These are phyloP conservation scores for Tanozyma kutaoensis DNA, from an alignment of 805 yeast genomes.

Conservation along the genomic window DNA sequence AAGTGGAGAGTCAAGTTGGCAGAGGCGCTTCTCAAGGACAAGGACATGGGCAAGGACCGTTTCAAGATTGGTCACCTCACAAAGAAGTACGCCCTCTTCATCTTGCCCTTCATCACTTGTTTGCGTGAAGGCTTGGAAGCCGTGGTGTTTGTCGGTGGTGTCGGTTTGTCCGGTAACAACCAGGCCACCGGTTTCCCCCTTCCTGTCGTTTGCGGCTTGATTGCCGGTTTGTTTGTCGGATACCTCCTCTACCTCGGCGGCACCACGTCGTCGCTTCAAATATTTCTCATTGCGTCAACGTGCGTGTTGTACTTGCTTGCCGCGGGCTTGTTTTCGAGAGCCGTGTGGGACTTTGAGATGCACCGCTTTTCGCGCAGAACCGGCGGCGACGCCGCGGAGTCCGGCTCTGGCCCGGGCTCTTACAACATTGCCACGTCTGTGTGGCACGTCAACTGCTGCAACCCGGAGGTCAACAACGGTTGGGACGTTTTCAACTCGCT, in stretches of 20 bases:
- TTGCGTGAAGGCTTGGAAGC: constrained; percentile 80
- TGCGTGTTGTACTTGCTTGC: constrained; percentile 79
- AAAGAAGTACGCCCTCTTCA: constrained; percentile 76
- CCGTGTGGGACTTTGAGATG: constrained; percentile 79
- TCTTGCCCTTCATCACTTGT: constrained; percentile 82
- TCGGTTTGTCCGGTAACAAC: background rate
- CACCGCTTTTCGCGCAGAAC: constrained; percentile 48
- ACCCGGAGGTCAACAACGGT: constrained; percentile 83
- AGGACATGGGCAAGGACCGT: constrained; percentile 7
- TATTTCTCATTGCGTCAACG: constrained; percentile 79
- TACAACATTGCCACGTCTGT: constrained; percentile 69
- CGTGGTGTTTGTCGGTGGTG: background rate
- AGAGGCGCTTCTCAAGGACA: background rate
- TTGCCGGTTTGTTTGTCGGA: constrained; percentile 71
- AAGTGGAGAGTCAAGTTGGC: background rate
- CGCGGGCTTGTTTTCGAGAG: constrained; percentile 89
- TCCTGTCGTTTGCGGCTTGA: constrained; percentile 80
- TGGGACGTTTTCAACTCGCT: constrained; percentile 96
- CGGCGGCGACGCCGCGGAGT: constrained; percentile 93
- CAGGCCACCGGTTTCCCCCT: constrained; percentile 56
- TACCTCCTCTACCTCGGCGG: constrained; percentile 67
- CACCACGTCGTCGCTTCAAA: constrained; percentile 67
- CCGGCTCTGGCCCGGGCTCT: constrained; percentile 91
- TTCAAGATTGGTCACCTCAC: constrained; percentile 41
- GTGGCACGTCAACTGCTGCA: constrained; percentile 97